Base-by-base conservation (phyloP, 805 yeast genomes). In the Lipomyces starkeyi region DNA sequence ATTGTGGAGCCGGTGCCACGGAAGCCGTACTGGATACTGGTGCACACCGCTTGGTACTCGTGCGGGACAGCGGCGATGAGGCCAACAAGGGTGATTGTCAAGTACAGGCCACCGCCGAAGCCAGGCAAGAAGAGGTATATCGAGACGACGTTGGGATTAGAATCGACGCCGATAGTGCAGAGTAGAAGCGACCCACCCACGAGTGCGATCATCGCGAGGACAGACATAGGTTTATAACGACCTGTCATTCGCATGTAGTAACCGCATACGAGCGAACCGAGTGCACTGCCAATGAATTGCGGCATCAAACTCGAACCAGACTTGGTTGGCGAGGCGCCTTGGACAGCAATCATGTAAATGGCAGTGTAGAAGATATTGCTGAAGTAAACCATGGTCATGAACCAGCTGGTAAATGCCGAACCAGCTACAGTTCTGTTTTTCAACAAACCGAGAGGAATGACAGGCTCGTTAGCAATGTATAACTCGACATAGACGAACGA, bases 21-120 rank as follows among this genome's bases (percentile, higher is more conserved):
- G 80, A 90, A 91, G 0, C 93, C 92, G 77, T 93, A 93, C 74
- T 91, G 96, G 66, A 93, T 90, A 0, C 97, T 90, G 0, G 97
- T 93, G 2, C 93, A 88, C n/a, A 92, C 84, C 0, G 97, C 97
- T 77, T 91, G 97, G 74, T 83, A 85, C 63, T 84, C 83, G 22
- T 81, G 77, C 7, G 90, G 88, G 1, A 89, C 95, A 0, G 95
- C 86, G 0, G 95, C 88, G 64, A 91, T 89, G 78, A 91, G 83
- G 0, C 95, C 89, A 35, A 91, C 78, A 61, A 91, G 80, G 0
- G 93, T 87, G 3, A 90, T 86, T 0, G 96, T 91, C 69, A 91
- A 82, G 77, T 86, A 82, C 5, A 85, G 78, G 0, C 95, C 86
- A 72, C 88, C 87, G 0, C 90, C 91, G 43, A 86, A 80, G 5